Conservation (phyloP, 441 rosid species). For the Syzygium syzygioides region DNA sequence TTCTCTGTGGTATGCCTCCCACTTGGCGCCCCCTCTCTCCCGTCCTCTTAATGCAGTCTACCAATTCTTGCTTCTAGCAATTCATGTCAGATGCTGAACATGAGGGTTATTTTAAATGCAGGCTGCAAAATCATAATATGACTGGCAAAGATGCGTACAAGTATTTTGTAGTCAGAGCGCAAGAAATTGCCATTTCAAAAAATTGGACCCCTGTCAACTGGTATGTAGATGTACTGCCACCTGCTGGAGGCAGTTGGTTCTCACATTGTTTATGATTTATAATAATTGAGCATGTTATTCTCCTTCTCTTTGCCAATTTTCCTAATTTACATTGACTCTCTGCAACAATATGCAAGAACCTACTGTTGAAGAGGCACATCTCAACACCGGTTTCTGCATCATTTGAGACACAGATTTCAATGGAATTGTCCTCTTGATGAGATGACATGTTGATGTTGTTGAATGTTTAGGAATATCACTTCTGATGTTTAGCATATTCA, state of each 20-base stretch:
- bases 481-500: neutral
- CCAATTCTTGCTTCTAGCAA: neutral
- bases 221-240: slow-evolving; percentile 25
- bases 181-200: slow-evolving; percentile 79
- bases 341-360: neutral
- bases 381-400: neutral
- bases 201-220: slow-evolving; percentile 94
- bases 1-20: neutral
- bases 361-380: neutral
- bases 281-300: neutral
- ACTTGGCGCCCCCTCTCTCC: neutral
- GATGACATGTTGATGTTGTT: neutral
- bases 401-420: neutral
- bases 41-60: neutral
- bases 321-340: neutral
- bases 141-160: slow-evolving; percentile 72
- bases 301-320: neutral
- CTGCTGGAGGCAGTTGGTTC: neutral
- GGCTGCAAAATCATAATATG: slow-evolving; percentile 68
- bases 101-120: slow-evolving; percentile 25
- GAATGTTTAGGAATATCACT: neutral
- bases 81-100: neutral
- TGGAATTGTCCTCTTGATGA: neutral
- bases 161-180: slow-evolving; percentile 86
- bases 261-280: neutral